Conservation (phyloP, 441 rosid species). For the Eruca vesicaria region DNA sequence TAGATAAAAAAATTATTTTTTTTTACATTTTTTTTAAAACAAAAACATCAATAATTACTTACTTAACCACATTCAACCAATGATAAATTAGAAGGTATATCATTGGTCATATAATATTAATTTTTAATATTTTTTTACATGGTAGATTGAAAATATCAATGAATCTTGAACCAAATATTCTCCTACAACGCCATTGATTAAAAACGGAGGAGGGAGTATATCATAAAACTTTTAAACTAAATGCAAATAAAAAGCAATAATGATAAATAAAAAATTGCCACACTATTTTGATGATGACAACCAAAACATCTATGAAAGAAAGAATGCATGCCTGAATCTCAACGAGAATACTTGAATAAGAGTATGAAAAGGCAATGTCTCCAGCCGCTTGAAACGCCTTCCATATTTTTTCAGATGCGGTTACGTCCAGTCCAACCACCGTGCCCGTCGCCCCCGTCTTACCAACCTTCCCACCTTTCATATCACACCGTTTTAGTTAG, state of each 20-base stretch:
- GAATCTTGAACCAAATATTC: too few relatives aligned
- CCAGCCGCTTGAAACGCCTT: slow-evolving; percentile 56
- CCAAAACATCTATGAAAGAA: not conserved
- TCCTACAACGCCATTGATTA: too few relatives aligned
- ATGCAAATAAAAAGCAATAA: not conserved
- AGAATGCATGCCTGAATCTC: slow-evolving; percentile 51
- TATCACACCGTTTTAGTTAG: slow-evolving; percentile 2
- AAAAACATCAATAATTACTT: too few relatives aligned
- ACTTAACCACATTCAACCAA: too few relatives aligned
- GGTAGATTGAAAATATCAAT: too few relatives aligned
- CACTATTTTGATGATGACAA: not conserved
- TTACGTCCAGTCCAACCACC: slow-evolving; percentile 49
- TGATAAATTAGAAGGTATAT: too few relatives aligned
- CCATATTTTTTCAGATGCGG: slow-evolving; percentile 51
- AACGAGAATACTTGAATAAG: slow-evolving; percentile 51
- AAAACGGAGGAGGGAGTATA: too few relatives aligned
- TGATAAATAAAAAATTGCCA: not conserved
- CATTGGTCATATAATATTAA: too few relatives aligned
- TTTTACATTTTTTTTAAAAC: too few relatives aligned
- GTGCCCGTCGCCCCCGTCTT: slow-evolving; percentile 52
- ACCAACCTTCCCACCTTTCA: slow-evolving; percentile 34
- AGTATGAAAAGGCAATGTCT: slow-evolving; percentile 64
- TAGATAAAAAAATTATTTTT: too few relatives aligned
- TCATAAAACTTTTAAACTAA: not conserved
- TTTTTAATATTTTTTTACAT: too few relatives aligned